Percentiles rank a stretch among this genome's conserved stretches.
Conservation (phyloP, 23 red algal species). For the Chondrus crispus region DNA sequence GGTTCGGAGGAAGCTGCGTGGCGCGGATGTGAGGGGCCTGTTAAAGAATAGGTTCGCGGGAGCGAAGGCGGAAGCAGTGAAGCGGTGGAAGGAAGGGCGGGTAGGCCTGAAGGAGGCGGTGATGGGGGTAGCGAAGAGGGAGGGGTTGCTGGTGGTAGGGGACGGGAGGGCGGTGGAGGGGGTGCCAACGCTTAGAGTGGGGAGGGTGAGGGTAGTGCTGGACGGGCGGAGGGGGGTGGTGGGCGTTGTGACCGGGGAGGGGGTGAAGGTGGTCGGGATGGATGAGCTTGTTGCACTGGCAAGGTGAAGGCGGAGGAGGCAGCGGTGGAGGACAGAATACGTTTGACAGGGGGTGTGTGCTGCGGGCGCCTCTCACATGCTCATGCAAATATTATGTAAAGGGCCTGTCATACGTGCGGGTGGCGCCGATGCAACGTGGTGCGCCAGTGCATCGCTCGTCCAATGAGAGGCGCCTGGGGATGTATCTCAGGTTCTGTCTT, state of each 20-base stretch:
- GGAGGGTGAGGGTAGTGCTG: not conserved
- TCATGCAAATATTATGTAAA: not conserved
- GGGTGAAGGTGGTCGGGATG: not conserved
- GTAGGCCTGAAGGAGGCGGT: constrained; percentile 21
- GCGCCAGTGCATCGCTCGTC: not conserved
- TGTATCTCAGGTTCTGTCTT: no score
- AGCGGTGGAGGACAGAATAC: not conserved
- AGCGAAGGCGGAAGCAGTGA: not conserved
- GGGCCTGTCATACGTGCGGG: not conserved
- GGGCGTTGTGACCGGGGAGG: not conserved
- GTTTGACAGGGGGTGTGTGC: not conserved
- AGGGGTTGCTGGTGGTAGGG: constrained; percentile 24
- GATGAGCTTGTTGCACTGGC: constrained; percentile 30
- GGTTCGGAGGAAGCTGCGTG: not conserved
- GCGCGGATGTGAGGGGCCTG: constrained; percentile 8
- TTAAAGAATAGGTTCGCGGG: constrained; percentile 30
- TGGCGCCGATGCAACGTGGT: not conserved
- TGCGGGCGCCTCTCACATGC: not conserved
- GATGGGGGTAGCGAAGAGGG: constrained; percentile 25
- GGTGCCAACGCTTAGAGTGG: not conserved
- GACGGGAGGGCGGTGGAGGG: constrained; percentile 26
- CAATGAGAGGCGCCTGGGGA: no score
- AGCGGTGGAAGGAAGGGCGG: not conserved
- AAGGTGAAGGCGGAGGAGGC: not conserved
- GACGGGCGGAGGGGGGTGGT: constrained; percentile 40